Base-by-base conservation (phyloP, 495 filamentous ascomycete genomes). In the Penicillium cosmopolitanum region DNA sequence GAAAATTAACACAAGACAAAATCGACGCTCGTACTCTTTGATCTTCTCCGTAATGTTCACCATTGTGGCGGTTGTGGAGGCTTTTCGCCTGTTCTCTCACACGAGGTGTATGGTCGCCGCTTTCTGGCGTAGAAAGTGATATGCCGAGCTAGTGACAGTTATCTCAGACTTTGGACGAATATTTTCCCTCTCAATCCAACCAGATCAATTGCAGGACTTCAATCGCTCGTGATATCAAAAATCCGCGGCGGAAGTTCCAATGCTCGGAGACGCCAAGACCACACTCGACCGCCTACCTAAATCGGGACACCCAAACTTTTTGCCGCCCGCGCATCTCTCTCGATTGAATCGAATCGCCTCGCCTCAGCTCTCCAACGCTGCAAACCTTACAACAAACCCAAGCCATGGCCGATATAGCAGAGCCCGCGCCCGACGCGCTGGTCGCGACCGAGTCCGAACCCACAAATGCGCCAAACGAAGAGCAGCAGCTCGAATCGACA, bases 1-100 rank as follows among this genome's bases (percentile, higher is more conserved):
- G 40, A 48, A 5, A 57, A 51, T 33, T 55, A 25, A 61, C 36
- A 34, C 15, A 36, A 42, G 33, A 35, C 23, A 33, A 34, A 8
- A 15, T 5, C 6, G 19, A 44, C 46, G 36, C 6, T 75, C 88
- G 67, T 78, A 95, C 93, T 97, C 93, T 80, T 98, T 99, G 79
- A 99, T 99, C 84, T 96, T 98, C 48, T 99, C 96, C 53, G 95
- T 97, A 57, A 99, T 97, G 80, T 97, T 97, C 77, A 97, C 96
- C 96, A 99, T 98, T 65, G 83, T 92, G 85, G 58, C 80, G 72
- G 78, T 74, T 63, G 52, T 9, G 63, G 58, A 60, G 68, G 69
- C 65, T 65, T 60, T 62, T 66, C 63, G 70, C 68, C 72, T 56
- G 50, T 21, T 38, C 48, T 36, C 34, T 58, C 52, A 53, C 44